These are phyloP conservation scores for Quillaja saponaria DNA, from an alignment of 306 rosid genomes.

Conservation along the genomic window DNA sequence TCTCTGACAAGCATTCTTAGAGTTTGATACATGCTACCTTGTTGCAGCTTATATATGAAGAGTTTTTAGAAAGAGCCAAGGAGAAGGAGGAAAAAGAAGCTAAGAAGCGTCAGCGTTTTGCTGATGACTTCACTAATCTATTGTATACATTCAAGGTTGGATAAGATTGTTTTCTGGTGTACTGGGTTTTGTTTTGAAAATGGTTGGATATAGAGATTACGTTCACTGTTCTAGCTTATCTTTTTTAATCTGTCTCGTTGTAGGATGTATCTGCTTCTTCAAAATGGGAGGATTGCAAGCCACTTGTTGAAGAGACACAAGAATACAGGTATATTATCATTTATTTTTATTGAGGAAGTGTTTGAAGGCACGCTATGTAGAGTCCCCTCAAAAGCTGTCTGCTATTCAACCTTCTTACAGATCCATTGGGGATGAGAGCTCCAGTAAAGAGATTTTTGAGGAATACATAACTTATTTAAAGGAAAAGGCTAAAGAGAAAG, in stretches of 20 bases:
- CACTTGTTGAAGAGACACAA: constrained; percentile 78
- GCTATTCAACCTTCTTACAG: constrained; percentile 41
- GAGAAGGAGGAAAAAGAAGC: constrained; percentile 99
- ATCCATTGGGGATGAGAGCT: constrained; percentile 74
- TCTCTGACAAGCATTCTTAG: constrained; percentile 24
- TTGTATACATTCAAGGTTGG: constrained; percentile 72
- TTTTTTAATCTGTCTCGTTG: too few species aligned
- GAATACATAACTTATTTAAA: constrained; percentile 63
- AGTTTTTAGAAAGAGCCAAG: constrained; percentile 78
- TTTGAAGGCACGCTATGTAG: constrained; percentile 5
- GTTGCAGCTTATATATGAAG: constrained; percentile 79
- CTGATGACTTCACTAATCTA: constrained; percentile 79
- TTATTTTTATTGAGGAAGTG: constrained; percentile 4
- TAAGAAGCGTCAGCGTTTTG: constrained; percentile 92
- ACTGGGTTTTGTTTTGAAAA: constrained; percentile 23
- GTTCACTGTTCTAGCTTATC: constrained; percentile 25
- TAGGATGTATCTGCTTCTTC: constrained; percentile 80
- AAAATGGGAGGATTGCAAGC: constrained; percentile 87
- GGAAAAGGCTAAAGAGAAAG: constrained; percentile 93
- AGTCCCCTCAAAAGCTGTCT: constrained; percentile 8
- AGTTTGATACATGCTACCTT: constrained; percentile 26
- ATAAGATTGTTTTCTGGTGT: constrained; percentile 15
- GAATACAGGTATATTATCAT: constrained; percentile 70
- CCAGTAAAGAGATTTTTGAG: constrained; percentile 68
- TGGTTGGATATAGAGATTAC: constrained; percentile 14